Evolutionary conservation across 2,329 filamentous ascomycete genomes (phyloP).

Genomic region (Fusarium sp.): DNA sequence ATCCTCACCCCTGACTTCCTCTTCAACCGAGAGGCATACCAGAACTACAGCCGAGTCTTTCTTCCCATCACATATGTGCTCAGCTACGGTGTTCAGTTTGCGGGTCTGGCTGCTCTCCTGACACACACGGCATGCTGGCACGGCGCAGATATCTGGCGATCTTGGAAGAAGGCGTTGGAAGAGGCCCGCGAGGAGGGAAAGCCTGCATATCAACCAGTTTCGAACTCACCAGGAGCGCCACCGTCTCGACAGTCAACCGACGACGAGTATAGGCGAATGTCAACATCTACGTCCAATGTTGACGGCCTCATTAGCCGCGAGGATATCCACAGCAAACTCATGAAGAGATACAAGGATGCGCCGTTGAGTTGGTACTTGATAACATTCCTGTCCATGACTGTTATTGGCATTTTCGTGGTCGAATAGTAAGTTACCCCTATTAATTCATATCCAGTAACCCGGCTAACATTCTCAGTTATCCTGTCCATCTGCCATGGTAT

Average conservation of each 20-base stretch:
- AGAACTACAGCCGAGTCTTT: slow-evolving; percentile 85
- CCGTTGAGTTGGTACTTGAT: slow-evolving; percentile 84
- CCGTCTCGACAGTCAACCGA: slow-evolving; percentile 32
- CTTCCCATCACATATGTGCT: slow-evolving; percentile 89
- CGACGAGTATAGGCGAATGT: slow-evolving; percentile 39
- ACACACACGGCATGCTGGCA: slow-evolving; percentile 89
- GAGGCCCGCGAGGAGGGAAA: slow-evolving; percentile 68
- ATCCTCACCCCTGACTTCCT: slow-evolving; percentile 83
- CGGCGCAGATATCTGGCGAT: slow-evolving; percentile 82
- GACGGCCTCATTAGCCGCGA: slow-evolving; percentile 75
- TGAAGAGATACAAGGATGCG: slow-evolving; percentile 85
- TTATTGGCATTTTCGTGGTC: slow-evolving; percentile 84
- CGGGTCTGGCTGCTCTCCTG: slow-evolving; percentile 81
- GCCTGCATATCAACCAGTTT: slow-evolving; percentile 65
- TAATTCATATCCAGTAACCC: background rate
- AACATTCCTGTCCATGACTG: slow-evolving; percentile 81
- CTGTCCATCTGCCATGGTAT: slow-evolving; percentile 87
- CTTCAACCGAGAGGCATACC: slow-evolving; percentile 82
- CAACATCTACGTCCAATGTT: slow-evolving; percentile 55
- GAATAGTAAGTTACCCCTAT: slow-evolving; percentile 73
- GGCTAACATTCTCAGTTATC: slow-evolving; percentile 67
- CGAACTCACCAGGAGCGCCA: slow-evolving; percentile 42
- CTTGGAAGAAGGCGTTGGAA: slow-evolving; percentile 77
- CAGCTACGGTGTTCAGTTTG: slow-evolving; percentile 89
- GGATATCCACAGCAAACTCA: slow-evolving; percentile 86